Base-by-base conservation (phyloP, 495 filamentous ascomycete species). In the Penicillium samsonianum region DNA sequence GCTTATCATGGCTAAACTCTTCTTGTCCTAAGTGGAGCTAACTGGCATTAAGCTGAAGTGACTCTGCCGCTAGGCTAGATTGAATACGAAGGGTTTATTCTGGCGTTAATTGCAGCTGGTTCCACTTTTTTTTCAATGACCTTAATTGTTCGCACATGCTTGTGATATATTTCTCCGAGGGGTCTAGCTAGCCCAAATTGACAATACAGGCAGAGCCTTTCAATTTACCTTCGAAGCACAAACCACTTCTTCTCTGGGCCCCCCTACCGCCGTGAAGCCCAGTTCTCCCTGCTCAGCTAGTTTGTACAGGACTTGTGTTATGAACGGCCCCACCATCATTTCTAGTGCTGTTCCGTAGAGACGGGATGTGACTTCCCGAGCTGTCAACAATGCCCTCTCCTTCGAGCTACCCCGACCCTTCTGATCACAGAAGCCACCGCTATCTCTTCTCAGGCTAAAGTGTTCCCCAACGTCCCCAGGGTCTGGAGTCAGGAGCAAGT, bases 211-310 rank as follows among this genome's bases (percentile, higher is more conserved):
- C 37, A 40, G n/a, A 40, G 37, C 16, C 37, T n/a, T 40, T 19
- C 37, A n/a, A 40, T 40, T 5, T 40, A 40, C 8, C 37, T 40
- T 61, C 22, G 30, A 61, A 61, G 17, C 53, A 28, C 37, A 19
- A 40, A 40, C 37, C 37, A 40, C 37, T 40, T n/a, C 37, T 40
- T 40, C 37, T 40, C 37, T 40, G n/a, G 37, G n/a, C n/a, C 37
- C 37, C n/a, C 37, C 16, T 40, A 40, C 37, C 37, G 8, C 37
- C n/a, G 37, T 40, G 7, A 40, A 40, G 37, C 5, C 37, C 37
- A 40, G 37, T 40, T 40, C n/a, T 40, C 37, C 37, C 37, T 40
- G 16, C n/a, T 40, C 37, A 40, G 37, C 37, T 40, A 40, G 37
- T 40, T 40, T 40, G 8, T 40, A 40, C 37, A 40, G 37, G 37